Evolutionary conservation across 768 basidiomycete genomes (phyloP).

Genomic region (Leccinum ochraceum): DNA sequence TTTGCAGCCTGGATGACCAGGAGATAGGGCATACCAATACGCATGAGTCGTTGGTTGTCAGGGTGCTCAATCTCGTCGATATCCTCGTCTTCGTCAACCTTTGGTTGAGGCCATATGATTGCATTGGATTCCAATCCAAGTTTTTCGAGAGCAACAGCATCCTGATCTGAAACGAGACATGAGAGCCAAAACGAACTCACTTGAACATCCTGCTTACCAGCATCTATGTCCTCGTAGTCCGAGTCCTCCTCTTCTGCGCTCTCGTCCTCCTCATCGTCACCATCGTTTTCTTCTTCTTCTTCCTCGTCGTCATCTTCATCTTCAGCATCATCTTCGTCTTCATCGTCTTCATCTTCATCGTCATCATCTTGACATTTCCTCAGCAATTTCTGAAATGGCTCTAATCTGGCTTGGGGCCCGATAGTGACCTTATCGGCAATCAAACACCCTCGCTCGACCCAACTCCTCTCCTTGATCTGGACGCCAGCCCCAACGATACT

Average conservation of each 20-base stretch:
- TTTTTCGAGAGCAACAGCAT: constrained; percentile 39
- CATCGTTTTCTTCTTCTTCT: not conserved
- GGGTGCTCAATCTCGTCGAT: constrained; percentile 60
- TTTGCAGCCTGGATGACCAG: not conserved
- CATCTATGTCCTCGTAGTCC: constrained; percentile 68
- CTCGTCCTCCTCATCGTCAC: constrained; percentile 33
- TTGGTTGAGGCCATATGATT: constrained; percentile 75
- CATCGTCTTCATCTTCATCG: constrained; percentile 37
- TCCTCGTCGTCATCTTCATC: constrained; percentile 23
- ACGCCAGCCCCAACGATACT: constrained; percentile 84
- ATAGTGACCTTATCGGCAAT: constrained; percentile 81
- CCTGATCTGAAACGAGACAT: constrained; percentile 45
- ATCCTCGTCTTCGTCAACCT: constrained; percentile 61
- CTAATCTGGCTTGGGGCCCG: constrained; percentile 67
- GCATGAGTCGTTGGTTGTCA: constrained; percentile 74
- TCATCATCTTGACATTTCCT: constrained; percentile 40
- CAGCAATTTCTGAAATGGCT: constrained; percentile 75
- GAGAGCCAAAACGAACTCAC: not conserved
- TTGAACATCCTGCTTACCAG: constrained; percentile 45
- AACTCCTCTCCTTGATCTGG: constrained; percentile 64
- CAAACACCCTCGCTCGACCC: constrained; percentile 74
- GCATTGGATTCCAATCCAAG: constrained; percentile 78
- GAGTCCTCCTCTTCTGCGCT: constrained; percentile 46
- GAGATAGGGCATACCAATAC: constrained; percentile 53
- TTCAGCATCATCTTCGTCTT: constrained; percentile 33